Evolutionary conservation across 1,139 yeast species (phyloP).

Genomic region (Kurtzmaniella quercitrusa): DNA sequence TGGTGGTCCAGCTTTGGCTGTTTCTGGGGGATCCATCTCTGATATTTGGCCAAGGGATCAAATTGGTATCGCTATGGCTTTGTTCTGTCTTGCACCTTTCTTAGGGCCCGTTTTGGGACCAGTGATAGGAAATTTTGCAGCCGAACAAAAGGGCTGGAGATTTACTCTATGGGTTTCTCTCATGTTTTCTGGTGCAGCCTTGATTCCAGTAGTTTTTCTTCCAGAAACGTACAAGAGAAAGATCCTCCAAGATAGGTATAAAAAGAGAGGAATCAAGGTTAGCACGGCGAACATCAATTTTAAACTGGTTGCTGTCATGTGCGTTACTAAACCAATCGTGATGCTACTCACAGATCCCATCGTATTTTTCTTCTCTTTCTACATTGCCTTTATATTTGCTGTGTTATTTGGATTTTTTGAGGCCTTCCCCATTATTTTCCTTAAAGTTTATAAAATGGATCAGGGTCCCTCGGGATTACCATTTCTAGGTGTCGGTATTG

Average conservation of each 20-base stretch:
- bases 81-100: conserved; percentile 66
- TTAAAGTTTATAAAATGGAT: conserved; percentile 55
- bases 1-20: conserved; percentile 81
- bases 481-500: conserved; percentile 66
- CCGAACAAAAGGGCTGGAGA: conserved; percentile 64
- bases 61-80: conserved; percentile 65
- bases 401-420: conserved; percentile 75
- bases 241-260: conserved; percentile 54
- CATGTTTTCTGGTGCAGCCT: conserved; percentile 64
- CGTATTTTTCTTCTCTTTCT: conserved; percentile 60
- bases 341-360: conserved; percentile 69
- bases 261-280: conserved; percentile 50
- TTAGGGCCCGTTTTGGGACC: conserved; percentile 85
- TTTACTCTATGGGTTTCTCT: conserved; percentile 77
- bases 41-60: conserved; percentile 68
- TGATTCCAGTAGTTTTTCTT: conserved; percentile 51
- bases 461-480: conserved; percentile 63
- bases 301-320: conserved; percentile 30
- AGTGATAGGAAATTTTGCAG: conserved; percentile 75
- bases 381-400: conserved; percentile 69
- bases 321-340: conserved; percentile 58
- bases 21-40: conserved; percentile 82
- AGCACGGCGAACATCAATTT: conserved; percentile 23
- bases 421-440: conserved; percentile 70
- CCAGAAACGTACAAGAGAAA: conserved; percentile 73